Percentiles rank a stretch among this genome's conserved stretches.
These are phyloP conservation scores for Pythium sp. DNA, from an alignment of 352 stramenopile species.

Conservation along the genomic window DNA sequence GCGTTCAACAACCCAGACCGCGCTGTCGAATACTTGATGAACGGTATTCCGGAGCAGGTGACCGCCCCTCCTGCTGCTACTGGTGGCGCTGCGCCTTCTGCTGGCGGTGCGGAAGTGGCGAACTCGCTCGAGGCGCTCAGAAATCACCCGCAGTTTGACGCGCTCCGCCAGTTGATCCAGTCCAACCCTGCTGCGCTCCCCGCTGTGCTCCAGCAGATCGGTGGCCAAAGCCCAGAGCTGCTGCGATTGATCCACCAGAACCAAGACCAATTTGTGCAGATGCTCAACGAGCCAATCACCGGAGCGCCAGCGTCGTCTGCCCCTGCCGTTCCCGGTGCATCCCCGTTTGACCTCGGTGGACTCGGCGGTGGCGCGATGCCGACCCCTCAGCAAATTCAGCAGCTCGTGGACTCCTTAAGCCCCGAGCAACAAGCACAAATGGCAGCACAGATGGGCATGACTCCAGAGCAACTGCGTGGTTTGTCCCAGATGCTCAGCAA, in stretches of 20 bases:
- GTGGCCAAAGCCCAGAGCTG: conserved; percentile 77
- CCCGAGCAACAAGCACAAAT: conserved; percentile 79
- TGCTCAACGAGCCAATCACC: conserved; percentile 86
- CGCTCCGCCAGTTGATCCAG: conserved; percentile 79
- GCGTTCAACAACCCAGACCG: conserved; percentile 88
- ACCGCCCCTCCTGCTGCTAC: conserved; percentile 24
- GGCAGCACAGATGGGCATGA: conserved; percentile 86
- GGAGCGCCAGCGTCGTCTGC: conserved; percentile 34
- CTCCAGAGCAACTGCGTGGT: conserved; percentile 77
- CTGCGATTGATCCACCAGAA: conserved; percentile 84
- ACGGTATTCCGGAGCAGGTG: conserved; percentile 69
- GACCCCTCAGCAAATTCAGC: conserved; percentile 82
- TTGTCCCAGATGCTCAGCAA: conserved; percentile 87
- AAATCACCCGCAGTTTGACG: conserved; percentile 84
- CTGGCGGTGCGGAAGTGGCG: conserved; percentile 20
- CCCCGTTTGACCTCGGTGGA: conserved; percentile 48
- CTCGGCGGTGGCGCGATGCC: conserved; percentile 51
- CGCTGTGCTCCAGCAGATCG: conserved; percentile 84
- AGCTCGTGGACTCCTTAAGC: conserved; percentile 72
- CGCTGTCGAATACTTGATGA: conserved; percentile 89
- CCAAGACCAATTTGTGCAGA: conserved; percentile 83
- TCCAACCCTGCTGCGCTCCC: conserved; percentile 78
- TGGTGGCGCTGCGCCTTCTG: conserved; percentile 17
- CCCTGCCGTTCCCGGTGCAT: conserved; percentile 26
- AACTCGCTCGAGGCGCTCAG: conserved; percentile 75